Conservation (phyloP, 768 basidiomycete genomes). For the Podaxis sp. region DNA sequence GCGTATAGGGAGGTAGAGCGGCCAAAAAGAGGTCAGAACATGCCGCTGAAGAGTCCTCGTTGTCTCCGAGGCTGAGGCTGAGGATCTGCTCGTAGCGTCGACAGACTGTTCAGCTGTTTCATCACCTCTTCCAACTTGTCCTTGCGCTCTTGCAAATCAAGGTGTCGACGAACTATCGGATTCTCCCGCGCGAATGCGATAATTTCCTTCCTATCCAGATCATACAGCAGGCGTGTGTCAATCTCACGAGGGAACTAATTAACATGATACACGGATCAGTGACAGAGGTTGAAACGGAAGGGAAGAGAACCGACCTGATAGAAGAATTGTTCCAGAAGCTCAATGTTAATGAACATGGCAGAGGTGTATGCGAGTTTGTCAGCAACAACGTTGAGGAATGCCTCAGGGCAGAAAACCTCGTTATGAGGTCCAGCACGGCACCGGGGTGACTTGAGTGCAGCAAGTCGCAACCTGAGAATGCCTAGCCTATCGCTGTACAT, state of each 20-base stretch:
- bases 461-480: conserved; percentile 83
- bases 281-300: background rate
- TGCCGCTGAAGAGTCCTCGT: conserved; percentile 75
- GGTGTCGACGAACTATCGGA: conserved; percentile 79
- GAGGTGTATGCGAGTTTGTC: conserved; percentile 96
- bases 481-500: conserved; percentile 80
- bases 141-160: conserved; percentile 95
- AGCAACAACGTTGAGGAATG: conserved; percentile 94
- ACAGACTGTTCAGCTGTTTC: conserved; percentile 92
- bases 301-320: conserved; percentile 69
- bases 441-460: conserved; percentile 84
- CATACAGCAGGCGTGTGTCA: conserved; percentile 88
- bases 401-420: conserved; percentile 92
- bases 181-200: conserved; percentile 94
- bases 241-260: conserved; percentile 94
- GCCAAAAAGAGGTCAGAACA: conserved; percentile 47
- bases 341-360: conserved; percentile 98
- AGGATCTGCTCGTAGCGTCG: conserved; percentile 82
- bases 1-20: conserved; percentile 16
- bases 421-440: conserved; percentile 87
- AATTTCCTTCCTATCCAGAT: conserved; percentile 90
- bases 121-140: conserved; percentile 98
- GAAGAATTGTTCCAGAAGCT: conserved; percentile 97
- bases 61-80: conserved; percentile 72
- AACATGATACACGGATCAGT: conserved; percentile 3